These are phyloP conservation scores for Coniophora puteana DNA, from an alignment of 1,284 basidiomycete species.

Conservation along the genomic window DNA sequence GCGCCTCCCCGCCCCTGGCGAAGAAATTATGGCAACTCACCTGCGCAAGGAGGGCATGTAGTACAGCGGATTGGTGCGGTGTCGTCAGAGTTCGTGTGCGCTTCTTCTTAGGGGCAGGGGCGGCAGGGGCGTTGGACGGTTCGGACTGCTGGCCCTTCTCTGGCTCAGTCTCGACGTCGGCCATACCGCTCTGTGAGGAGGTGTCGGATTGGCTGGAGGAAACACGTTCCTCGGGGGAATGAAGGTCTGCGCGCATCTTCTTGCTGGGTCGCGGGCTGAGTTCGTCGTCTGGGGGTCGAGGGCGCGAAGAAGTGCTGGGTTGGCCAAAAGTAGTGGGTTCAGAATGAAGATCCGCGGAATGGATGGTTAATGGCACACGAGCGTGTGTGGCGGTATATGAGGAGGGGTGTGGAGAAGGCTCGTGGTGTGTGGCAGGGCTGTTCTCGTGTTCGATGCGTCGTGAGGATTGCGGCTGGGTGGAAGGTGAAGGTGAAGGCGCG, in stretches of 20 bases:
- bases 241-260: slow-evolving; percentile 15
- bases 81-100: slow-evolving; percentile 77
- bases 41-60: slow-evolving; percentile 77
- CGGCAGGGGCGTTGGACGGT: slow-evolving; percentile 22
- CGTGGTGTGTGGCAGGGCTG: slow-evolving; percentile 5
- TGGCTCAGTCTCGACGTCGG: slow-evolving; percentile 48
- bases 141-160: slow-evolving; percentile 33
- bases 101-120: slow-evolving; percentile 70
- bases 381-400: neutral
- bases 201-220: slow-evolving; percentile 31
- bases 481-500: no score
- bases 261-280: slow-evolving; percentile 17
- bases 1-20: no score
- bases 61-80: slow-evolving; percentile 76
- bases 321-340: slow-evolving; percentile 5
- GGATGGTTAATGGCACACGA: slow-evolving; percentile 3
- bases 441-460: slow-evolving; percentile 19
- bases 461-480: no score
- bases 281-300: slow-evolving; percentile 11
- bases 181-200: slow-evolving; percentile 52
- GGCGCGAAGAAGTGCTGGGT: slow-evolving; percentile 8
- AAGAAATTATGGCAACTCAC: slow-evolving; percentile 34
- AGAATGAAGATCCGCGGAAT: slow-evolving; percentile 10
- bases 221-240: slow-evolving; percentile 14
- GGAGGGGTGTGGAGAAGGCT: slow-evolving; percentile 1